Percentiles rank a stretch among this genome's conserved stretches.
phyloP scores from a whole-genome alignment of 140 eudicot genomes.

The Cichorium intybus region DNA sequence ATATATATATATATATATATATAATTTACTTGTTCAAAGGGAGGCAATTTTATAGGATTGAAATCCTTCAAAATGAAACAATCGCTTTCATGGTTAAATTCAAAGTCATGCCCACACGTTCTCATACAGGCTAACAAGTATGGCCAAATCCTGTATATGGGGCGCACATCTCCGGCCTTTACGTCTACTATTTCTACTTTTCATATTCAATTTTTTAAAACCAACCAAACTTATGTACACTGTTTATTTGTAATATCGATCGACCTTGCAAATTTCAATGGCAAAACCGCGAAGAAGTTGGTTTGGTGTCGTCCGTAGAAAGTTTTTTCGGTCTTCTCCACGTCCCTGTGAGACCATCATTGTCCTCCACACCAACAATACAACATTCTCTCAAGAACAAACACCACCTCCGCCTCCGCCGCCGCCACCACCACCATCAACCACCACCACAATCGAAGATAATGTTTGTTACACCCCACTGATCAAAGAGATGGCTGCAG shows the following conservation, averaged over 20 bases:
- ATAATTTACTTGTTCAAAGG: background rate
- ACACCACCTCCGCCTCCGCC: background rate
- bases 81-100: slow-evolving; percentile 4
- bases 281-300: slow-evolving; percentile 30
- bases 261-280: slow-evolving; percentile 16
- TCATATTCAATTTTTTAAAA: background rate
- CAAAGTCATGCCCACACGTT: slow-evolving; percentile 35
- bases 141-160: slow-evolving; percentile 29
- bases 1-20: too few relatives aligned
- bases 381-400: slow-evolving; percentile 45
- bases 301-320: slow-evolving; percentile 37
- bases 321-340: slow-evolving; percentile 33
- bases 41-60: background rate
- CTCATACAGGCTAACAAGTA: slow-evolving; percentile 19
- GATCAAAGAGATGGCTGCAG: slow-evolving; percentile 41
- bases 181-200: slow-evolving; percentile 30
- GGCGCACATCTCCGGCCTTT: slow-evolving; percentile 44
- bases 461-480: slow-evolving; percentile 6
- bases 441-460: slow-evolving; percentile 3
- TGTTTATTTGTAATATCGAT: background rate
- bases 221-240: background rate
- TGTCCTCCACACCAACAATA: slow-evolving; percentile 47
- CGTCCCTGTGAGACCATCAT: slow-evolving; percentile 31
- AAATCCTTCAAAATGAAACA: background rate
- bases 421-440: background rate